Conservation (phyloP, 108 stramenopile genomes). For the Fragilariopsis cylindrus region DNA sequence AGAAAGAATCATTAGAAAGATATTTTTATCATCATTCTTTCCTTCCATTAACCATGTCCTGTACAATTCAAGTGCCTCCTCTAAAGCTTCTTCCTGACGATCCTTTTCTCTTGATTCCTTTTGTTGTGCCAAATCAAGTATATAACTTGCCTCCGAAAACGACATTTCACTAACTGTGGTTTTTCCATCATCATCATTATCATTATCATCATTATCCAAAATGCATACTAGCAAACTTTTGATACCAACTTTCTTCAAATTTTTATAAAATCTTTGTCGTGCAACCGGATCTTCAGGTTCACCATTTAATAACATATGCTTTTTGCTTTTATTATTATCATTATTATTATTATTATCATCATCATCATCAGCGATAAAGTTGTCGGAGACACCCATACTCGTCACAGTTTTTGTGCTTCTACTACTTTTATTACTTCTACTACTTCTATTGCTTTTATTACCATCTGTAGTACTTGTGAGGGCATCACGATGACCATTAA, state of each 20-base stretch:
- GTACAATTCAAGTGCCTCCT: constrained; percentile 31
- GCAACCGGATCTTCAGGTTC: neutral
- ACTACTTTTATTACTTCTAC: neutral
- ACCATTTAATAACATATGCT: neutral
- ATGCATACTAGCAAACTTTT: neutral
- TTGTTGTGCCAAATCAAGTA: constrained; percentile 31
- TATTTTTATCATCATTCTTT: constrained; percentile 11
- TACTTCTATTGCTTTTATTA: neutral
- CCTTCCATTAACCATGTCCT: constrained; percentile 26
- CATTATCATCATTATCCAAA: no score
- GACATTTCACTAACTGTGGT: constrained; percentile 10
- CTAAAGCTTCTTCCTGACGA: constrained; percentile 35
- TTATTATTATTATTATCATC: neutral
- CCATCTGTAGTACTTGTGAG: neutral
- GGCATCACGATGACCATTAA: neutral
- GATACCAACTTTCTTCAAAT: constrained; percentile 7
- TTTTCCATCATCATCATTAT: constrained; percentile 6
- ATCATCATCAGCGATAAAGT: neutral
- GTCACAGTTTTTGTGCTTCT: neutral
- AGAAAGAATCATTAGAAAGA: constrained; percentile 8
- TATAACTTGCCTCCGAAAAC: constrained; percentile 20
- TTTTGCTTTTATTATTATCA: neutral
- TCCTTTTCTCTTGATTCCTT: constrained; percentile 18
- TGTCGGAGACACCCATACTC: neutral
- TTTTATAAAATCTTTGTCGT: neutral